phyloP scores from a whole-genome alignment of 208 protist genomes.

The Entamoeba histolytica region DNA sequence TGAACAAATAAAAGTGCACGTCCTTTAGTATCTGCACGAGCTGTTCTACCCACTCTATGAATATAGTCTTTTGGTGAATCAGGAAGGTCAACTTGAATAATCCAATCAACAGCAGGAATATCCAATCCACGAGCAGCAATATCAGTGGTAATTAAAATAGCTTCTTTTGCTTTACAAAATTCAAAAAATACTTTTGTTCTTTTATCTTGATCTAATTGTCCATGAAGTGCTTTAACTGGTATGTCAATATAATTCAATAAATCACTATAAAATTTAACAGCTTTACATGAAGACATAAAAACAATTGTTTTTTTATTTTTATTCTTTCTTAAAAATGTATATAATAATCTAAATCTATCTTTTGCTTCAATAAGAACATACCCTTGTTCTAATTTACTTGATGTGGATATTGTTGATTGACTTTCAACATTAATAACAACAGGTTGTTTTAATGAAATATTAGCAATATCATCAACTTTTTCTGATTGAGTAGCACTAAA shows the following conservation, averaged over 20 bases:
- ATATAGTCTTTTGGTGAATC: conserved; percentile 1
- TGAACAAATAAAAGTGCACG: not conserved
- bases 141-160: conserved; percentile 42
- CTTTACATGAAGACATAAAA: conserved; percentile 15
- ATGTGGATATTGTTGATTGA: not conserved
- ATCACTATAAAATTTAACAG: conserved; percentile 13
- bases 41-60: conserved; percentile 1
- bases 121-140: conserved; percentile 57
- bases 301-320: conserved; percentile 23
- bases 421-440: not conserved
- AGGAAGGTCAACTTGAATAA: conserved; percentile 16
- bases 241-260: conserved; percentile 16
- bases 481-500: conserved; percentile 14
- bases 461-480: conserved; percentile 5
- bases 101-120: conserved; percentile 35
- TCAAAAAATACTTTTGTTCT: not conserved
- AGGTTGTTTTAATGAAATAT: not conserved
- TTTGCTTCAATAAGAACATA: not conserved
- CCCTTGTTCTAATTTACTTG: not conserved
- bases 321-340: conserved; percentile 9
- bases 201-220: not conserved
- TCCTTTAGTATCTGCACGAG: not conserved
- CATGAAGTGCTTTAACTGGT: not conserved
- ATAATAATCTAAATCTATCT: not conserved
- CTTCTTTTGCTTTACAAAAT: not conserved